Evolutionary conservation across 441 rosid genomes (phyloP), one percentile per base, ranked within the genome.

Genomic region (Erodium chrysanthum): DNA sequence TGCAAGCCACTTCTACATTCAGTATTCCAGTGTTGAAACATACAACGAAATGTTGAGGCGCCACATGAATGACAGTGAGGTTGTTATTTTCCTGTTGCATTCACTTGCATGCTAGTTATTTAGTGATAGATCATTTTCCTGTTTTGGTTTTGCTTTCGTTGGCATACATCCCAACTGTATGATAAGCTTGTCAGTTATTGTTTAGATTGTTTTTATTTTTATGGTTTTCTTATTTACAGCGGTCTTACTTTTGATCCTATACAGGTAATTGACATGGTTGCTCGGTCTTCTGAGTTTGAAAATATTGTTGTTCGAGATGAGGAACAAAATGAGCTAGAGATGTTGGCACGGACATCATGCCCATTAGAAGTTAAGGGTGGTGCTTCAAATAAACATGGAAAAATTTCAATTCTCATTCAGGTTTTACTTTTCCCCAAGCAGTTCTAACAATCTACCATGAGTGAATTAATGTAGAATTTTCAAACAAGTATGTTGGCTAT

Each of bases 1-100:
- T 82, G 97, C 99, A 44, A 95, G 99, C 84, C 98, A 95, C 85
- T 95, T 95, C 74, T 95, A 95, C 74, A 95, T 95, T 72, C 98
- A 92, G 67, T 95, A 95, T 83, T 88, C 99, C 52, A 95, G 98
- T 77, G 98, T 95, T 48, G 98, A 95, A 85, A 95, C 97, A 33
- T 95, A 95, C 88, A 95, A 95, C 27, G 97, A 92, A 75, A 88
- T 86, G 93, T 78, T 95, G 83, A 89, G 86, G 80, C 90, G 82
- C 66, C 96, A 92, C 82, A 95, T 95, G 99, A 95, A 78, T 79
- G 99, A 95, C 65, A 85, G 85, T 76, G 99, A 95, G 97, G 98
- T 93, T 71, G 71, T 68, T 76, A 66, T 44, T 64, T 70, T 37
- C 44, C 5, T 59, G 20, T 17, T 44, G 22, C 35, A 35, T 50